Base-by-base conservation (phyloP, 2,329 filamentous ascomycete species). In the Tolypocladium guangdongense region DNA sequence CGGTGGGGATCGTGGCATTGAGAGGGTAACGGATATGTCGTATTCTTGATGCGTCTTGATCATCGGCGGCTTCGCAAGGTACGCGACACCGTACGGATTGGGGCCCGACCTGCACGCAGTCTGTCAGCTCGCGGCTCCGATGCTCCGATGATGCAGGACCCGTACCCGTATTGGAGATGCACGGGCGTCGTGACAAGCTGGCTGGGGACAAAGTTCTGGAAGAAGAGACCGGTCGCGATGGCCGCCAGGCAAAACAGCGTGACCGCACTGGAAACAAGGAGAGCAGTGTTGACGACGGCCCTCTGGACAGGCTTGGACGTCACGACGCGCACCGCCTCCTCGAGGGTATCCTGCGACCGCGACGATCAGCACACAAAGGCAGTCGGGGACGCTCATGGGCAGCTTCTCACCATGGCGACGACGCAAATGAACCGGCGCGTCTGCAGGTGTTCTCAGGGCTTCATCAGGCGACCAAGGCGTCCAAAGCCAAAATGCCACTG, bases 21-120 rank as follows among this genome's bases (percentile, higher is more conserved):
- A 78, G 35, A 99, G 76, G 24, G 82, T 76, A 1, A 97, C 76
- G 6, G 80, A 78, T 43, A 99, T 79, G 67, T 97, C 90, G 75
- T 99, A 99, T 49, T 84, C 78, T 67, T 96, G 92, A 48, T 81
- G 77, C 20, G 82, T 75, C 59, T 86, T 82, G 57, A 93, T 72
- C 49, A 93, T 72, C 48, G 80, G 75, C 18, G 73, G 67, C 2
- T 57, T 58, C n/a, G 68, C 62, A 35, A 83, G 69, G 30, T 73
- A 67, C 14, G 73, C 67, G 49, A 81, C 63, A 54, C 74, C 79
- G 57, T 77, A 82, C 1, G 80, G 80, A 55, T 81, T 74, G n/a
- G 64, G 56, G 7, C 74, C 74, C 56, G 73, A 72, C 47, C 76
- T 80, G 53, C 27, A 37, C 24, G 37, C 39, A 56, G 39, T n/a